Conservation (phyloP, 2,329 filamentous ascomycete genomes). For the Ophiostoma sp. region DNA sequence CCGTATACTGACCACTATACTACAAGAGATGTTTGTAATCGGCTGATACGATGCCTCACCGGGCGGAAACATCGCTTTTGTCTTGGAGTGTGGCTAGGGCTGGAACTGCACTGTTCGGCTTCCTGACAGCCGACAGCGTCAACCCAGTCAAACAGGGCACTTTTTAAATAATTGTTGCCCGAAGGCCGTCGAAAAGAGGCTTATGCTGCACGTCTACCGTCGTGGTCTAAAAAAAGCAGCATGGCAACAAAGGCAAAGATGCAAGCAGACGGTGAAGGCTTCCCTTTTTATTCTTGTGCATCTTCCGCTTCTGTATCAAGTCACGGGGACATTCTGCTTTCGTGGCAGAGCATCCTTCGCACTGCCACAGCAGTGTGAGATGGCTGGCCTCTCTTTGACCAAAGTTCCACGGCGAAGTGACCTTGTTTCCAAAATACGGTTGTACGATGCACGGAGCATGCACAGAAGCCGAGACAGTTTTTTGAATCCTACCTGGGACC, state of each 20-base stretch:
- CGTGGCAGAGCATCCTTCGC: conserved; percentile 9
- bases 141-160: not conserved
- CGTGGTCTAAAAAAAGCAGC: not conserved
- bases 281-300: too few species aligned
- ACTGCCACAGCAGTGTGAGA: conserved; percentile 6
- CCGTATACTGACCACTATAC: conserved; percentile 17
- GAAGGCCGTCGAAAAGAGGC: not conserved
- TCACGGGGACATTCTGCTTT: not conserved
- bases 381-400: not conserved
- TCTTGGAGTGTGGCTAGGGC: not conserved
- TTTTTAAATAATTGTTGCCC: not conserved
- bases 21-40: conserved; percentile 1
- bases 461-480: not conserved
- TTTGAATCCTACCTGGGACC: not conserved
- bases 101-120: not conserved
- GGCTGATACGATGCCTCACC: not conserved
- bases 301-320: not conserved
- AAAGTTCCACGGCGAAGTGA: not conserved
- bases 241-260: not conserved
- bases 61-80: not conserved
- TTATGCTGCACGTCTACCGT: not conserved
- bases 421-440: not conserved
- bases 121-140: too few species aligned
- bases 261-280: not conserved
- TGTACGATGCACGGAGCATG: not conserved